Conservation (phyloP, 2,329 filamentous ascomycete species). For the Boeremia exigua region DNA sequence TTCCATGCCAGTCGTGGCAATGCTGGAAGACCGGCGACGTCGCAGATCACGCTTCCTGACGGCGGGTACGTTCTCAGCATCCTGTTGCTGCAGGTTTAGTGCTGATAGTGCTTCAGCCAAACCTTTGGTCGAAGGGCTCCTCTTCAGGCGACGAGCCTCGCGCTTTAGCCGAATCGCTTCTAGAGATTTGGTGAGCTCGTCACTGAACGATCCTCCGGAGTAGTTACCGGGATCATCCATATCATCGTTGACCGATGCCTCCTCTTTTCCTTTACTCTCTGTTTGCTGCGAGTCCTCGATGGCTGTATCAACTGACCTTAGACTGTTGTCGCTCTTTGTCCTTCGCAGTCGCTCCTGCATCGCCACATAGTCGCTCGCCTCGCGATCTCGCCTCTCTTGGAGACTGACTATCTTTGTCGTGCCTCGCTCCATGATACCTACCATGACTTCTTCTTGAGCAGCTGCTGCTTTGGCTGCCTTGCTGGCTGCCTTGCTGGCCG, state of each 20-base stretch:
- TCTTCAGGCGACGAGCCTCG: neutral
- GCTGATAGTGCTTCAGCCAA: neutral
- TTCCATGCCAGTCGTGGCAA: neutral
- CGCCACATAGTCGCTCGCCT: neutral
- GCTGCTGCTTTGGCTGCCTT: neutral
- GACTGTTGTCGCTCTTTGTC: conserved; percentile 10
- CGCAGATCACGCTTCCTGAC: neutral
- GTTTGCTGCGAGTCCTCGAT: conserved; percentile 4
- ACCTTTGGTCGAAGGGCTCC: neutral
- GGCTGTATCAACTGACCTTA: conserved; percentile 19
- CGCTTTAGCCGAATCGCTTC: neutral
- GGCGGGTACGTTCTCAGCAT: neutral
- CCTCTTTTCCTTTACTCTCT: neutral
- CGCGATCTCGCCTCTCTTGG: neutral
- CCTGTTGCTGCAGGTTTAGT: neutral
- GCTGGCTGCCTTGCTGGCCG: neutral
- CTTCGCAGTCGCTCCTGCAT: conserved; percentile 6
- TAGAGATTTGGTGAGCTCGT: neutral
- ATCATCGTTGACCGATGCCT: neutral
- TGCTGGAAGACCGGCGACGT: neutral
- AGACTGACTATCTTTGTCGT: conserved; percentile 6
- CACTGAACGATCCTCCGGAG: neutral
- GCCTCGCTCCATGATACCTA: neutral
- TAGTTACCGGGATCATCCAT: neutral
- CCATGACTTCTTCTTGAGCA: neutral